phyloP scores from a whole-genome alignment of 2,329 filamentous ascomycete genomes.

The Ophiosphaerella herpotricha region DNA sequence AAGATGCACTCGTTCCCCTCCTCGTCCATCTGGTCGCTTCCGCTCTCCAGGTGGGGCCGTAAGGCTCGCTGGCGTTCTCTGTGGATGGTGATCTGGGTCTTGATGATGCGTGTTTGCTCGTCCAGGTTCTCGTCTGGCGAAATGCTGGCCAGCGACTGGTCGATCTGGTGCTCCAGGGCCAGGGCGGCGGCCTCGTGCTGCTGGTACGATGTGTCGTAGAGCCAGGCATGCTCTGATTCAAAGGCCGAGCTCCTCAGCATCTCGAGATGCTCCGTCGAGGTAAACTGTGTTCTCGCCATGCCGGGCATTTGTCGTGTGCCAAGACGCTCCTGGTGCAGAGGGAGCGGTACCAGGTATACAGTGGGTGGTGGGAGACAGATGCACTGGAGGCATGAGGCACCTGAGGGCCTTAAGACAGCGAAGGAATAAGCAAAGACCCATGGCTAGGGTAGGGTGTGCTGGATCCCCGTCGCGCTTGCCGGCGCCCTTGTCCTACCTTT shows the following conservation, averaged over 20 bases:
- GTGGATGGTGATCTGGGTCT: conserved; percentile 44
- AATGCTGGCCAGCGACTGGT: conserved; percentile 36
- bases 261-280: conserved; percentile 38
- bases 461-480: conserved; percentile 19
- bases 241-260: conserved; percentile 44
- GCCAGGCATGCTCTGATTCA: conserved; percentile 44
- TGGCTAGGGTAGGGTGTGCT: conserved; percentile 14
- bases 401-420: no score
- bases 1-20: conserved; percentile 45
- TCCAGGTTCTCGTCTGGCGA: conserved; percentile 45
- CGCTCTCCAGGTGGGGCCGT: conserved; percentile 43
- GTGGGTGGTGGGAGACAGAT: not conserved
- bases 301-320: conserved; percentile 9
- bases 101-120: conserved; percentile 40
- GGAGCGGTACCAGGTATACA: conserved; percentile 1
- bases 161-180: conserved; percentile 41
- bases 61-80: conserved; percentile 40
- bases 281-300: conserved; percentile 33
- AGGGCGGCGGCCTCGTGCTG: conserved; percentile 43
- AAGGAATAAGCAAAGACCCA: conserved; percentile 11
- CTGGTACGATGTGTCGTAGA: conserved; percentile 43
- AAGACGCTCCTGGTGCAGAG: not conserved
- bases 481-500: conserved; percentile 21
- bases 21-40: conserved; percentile 41
- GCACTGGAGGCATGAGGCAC: not conserved